These are phyloP conservation scores for Trichoderma polysporum DNA, from an alignment of 2,329 filamentous ascomycete species.

Conservation along the genomic window DNA sequence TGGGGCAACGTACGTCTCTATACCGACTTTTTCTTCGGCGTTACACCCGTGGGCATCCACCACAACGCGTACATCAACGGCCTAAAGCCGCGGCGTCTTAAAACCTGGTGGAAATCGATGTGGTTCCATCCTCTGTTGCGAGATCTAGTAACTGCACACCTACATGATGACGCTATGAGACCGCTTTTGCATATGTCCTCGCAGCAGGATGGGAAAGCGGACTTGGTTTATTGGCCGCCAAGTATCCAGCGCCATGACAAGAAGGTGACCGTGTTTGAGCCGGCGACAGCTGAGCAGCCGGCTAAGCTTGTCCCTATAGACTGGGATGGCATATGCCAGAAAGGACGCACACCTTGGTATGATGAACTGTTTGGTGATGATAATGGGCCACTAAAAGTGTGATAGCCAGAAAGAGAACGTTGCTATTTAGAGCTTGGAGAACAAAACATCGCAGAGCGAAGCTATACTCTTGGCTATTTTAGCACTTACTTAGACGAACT, in stretches of 20 bases:
- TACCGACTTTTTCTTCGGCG: neutral
- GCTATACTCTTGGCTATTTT: neutral
- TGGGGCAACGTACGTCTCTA: conserved; percentile 7
- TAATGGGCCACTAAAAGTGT: neutral
- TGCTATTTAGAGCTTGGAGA: neutral
- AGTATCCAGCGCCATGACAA: neutral
- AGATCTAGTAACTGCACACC: neutral
- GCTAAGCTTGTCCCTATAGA: neutral
- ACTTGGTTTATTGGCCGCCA: conserved; percentile 1
- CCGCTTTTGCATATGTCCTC: neutral
- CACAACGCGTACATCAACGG: conserved; percentile 14
- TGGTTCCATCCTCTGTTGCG: conserved; percentile 4
- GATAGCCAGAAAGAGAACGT: neutral
- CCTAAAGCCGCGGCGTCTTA: neutral
- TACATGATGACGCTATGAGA: neutral
- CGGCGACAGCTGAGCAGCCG: neutral
- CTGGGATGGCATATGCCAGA: conserved; percentile 8
- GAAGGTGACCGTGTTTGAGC: neutral
- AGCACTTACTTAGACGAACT: neutral
- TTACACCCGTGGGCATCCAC: conserved; percentile 8
- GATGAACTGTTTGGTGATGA: conserved; percentile 2
- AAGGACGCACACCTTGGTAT: neutral
- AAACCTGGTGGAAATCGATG: neutral
- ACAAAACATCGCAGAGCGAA: neutral
- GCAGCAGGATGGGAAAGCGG: neutral